These are phyloP conservation scores for Kandelia obovata DNA, from an alignment of 345 rosid species.

Conservation along the genomic window DNA sequence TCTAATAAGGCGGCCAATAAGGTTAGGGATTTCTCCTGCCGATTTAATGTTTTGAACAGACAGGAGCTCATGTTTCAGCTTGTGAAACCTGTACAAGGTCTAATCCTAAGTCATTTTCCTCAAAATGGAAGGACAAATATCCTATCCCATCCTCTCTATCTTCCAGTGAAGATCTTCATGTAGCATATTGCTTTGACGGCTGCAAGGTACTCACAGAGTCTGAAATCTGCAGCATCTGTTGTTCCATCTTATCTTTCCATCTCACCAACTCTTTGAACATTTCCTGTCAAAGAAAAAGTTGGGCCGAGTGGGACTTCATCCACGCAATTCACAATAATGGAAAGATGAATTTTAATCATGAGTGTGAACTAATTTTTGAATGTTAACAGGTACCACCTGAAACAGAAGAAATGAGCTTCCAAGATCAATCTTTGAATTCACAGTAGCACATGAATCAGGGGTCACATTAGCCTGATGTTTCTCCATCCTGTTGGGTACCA, in stretches of 20 bases:
- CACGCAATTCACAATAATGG: background rate
- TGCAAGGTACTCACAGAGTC: slow-evolving; percentile 49
- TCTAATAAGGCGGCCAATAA: slow-evolving; percentile 7
- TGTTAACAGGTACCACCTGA: slow-evolving; percentile 48
- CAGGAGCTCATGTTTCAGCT: slow-evolving; percentile 17
- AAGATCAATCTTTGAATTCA: slow-evolving; percentile 47
- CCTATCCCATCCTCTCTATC: slow-evolving; percentile 24
- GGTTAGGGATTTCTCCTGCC: slow-evolving; percentile 22
- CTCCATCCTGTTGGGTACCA: slow-evolving; percentile 47
- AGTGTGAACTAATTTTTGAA: background rate
- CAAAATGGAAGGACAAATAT: slow-evolving; percentile 1
- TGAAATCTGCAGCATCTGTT: slow-evolving; percentile 62
- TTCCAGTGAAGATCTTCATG: slow-evolving; percentile 14
- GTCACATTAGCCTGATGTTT: slow-evolving; percentile 52
- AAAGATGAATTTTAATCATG: background rate
- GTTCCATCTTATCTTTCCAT: slow-evolving; percentile 79
- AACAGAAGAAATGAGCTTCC: slow-evolving; percentile 44
- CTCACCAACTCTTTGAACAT: slow-evolving; percentile 59
- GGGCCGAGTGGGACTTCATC: background rate
- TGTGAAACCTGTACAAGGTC: slow-evolving; percentile 38
- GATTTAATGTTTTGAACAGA: background rate
- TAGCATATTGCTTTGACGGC: slow-evolving; percentile 35
- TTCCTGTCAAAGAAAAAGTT: slow-evolving; percentile 42
- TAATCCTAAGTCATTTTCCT: slow-evolving; percentile 17
- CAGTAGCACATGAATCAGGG: slow-evolving; percentile 59